Evolutionary conservation across 306 rosid genomes (phyloP).

Genomic region (Datisca glomerata): DNA sequence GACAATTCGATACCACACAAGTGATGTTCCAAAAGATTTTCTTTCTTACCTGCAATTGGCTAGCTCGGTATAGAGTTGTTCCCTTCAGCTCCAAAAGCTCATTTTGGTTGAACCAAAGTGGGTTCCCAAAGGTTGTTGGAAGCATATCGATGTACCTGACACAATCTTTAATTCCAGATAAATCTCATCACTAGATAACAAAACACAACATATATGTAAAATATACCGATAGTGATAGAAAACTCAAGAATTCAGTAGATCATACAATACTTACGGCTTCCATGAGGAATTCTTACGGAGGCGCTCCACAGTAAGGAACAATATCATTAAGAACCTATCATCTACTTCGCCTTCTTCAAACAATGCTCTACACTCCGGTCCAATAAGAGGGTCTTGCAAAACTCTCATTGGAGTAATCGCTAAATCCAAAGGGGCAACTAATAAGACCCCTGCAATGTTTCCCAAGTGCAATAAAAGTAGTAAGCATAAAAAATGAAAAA

Average conservation of each 20-base stretch:
- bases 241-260: constrained; percentile 11
- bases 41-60: constrained; percentile 61
- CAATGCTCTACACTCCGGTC: constrained; percentile 82
- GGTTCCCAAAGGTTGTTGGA: constrained; percentile 65
- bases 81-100: constrained; percentile 82
- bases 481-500: no score
- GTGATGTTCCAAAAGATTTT: no score
- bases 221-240: not conserved
- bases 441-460: constrained; percentile 42
- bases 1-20: no score
- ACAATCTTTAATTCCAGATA: constrained; percentile 21
- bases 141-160: constrained; percentile 90
- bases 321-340: constrained; percentile 73
- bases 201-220: constrained; percentile 2
- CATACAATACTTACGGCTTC: constrained; percentile 72
- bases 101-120: constrained; percentile 81
- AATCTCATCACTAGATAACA: constrained; percentile 12
- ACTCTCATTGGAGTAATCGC: constrained; percentile 98
- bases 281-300: constrained; percentile 74
- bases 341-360: constrained; percentile 91
- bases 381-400: constrained; percentile 80
- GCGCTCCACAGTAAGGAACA: constrained; percentile 71
- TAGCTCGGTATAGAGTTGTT: constrained; percentile 66
- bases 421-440: constrained; percentile 80
- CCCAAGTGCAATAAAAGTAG: constrained; percentile 1